Conservation (phyloP, 208 protist genomes). For the Wallacemonas sp. region DNA sequence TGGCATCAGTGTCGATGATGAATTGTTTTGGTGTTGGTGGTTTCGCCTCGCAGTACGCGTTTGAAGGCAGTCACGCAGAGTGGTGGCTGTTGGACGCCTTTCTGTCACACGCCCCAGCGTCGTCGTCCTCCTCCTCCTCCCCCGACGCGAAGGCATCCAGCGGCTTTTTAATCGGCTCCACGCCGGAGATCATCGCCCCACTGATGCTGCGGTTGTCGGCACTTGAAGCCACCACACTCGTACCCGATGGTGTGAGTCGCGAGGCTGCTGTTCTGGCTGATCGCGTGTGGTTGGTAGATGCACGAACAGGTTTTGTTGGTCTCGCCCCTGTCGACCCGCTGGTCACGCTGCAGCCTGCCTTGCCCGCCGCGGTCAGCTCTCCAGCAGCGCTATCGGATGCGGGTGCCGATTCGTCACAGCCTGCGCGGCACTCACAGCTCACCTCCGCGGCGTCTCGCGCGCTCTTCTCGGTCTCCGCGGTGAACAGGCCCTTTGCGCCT, state of each 20-base stretch:
- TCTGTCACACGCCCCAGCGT: background rate
- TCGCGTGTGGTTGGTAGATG: slow-evolving; percentile 71
- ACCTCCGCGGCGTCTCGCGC: background rate
- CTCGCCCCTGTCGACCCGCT: slow-evolving; percentile 30
- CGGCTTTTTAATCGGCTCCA: slow-evolving; percentile 62
- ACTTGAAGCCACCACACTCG: slow-evolving; percentile 8
- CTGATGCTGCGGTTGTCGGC: slow-evolving; percentile 40
- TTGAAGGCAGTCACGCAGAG: slow-evolving; percentile 5
- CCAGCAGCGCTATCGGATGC: background rate
- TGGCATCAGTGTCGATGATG: too few species aligned
- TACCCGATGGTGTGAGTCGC: background rate
- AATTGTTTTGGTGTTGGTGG: background rate
- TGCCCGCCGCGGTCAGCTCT: background rate
- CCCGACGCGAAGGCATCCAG: slow-evolving; percentile 11
- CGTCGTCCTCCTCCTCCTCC: background rate
- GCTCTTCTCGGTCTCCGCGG: background rate
- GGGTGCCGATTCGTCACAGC: background rate
- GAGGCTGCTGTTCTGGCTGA: slow-evolving; percentile 6
- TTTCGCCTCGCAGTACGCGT: background rate
- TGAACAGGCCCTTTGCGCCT: slow-evolving; percentile 20
- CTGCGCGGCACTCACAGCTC: background rate
- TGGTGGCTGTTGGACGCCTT: slow-evolving; percentile 15
- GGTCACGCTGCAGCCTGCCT: background rate
- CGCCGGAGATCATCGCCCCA: slow-evolving; percentile 52
- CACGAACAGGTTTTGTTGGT: slow-evolving; percentile 57